Conservation (phyloP, 345 rosid genomes). For the Punica granatum region DNA sequence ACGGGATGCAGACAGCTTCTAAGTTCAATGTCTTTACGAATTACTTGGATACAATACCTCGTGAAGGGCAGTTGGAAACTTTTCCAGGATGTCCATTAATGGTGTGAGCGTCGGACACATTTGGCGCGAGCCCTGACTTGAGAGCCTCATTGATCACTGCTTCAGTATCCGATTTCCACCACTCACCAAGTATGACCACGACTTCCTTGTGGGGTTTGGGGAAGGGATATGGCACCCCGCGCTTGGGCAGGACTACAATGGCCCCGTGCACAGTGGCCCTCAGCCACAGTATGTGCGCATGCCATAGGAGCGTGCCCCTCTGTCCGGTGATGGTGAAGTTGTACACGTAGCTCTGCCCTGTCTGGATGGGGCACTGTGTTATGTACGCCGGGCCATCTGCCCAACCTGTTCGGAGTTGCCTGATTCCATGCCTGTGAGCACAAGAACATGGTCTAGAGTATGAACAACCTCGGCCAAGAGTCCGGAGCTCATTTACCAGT, state of each 20-base stretch:
- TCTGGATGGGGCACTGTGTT: conserved; percentile 85
- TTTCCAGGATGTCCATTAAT: conserved; percentile 79
- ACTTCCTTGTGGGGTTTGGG: conserved; percentile 73
- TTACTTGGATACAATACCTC: conserved; percentile 4
- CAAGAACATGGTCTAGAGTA: too few relatives aligned
- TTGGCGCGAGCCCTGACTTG: conserved; percentile 80
- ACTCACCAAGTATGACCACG: conserved; percentile 60
- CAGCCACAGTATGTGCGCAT: conserved; percentile 93
- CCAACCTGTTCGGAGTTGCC: conserved; percentile 79
- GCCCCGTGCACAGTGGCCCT: conserved; percentile 85
- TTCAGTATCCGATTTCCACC: conserved; percentile 99
- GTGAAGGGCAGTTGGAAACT: conserved; percentile 44
- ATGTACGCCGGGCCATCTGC: conserved; percentile 95
- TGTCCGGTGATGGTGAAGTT: conserved; percentile 86
- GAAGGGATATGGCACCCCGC: conserved; percentile 82
- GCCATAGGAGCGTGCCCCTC: conserved; percentile 87
- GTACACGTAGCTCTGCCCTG: conserved; percentile 62
- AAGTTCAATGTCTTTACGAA: too few relatives aligned
- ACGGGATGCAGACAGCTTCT: too few relatives aligned
- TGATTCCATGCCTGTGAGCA: conserved; percentile 66
- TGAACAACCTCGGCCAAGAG: not conserved
- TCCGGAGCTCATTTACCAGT: not conserved
- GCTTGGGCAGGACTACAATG: conserved; percentile 72
- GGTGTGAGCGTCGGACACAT: conserved; percentile 86
- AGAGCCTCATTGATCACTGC: conserved; percentile 64